A percentile compares a stretch with the other conserved stretches of the same genome.
Conservation (phyloP, 2,329 filamentous ascomycete species). For the Raffaelea arxii region DNA sequence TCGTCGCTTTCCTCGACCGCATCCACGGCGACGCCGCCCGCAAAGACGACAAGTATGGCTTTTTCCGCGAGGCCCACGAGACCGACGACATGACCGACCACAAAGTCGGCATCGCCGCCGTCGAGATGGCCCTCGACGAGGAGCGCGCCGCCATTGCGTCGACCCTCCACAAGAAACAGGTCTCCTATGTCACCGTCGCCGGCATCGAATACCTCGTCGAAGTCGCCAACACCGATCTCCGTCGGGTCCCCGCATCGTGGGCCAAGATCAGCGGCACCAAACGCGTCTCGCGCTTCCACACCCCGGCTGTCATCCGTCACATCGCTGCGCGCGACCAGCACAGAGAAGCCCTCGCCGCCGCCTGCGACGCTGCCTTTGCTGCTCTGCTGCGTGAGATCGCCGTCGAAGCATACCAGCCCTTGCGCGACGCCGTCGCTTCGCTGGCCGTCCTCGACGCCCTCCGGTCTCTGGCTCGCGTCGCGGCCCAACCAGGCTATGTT, state of each 20-base stretch:
- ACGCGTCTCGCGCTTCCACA: constrained; percentile 84
- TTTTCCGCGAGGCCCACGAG: constrained; percentile 81
- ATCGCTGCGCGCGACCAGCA: constrained; percentile 86
- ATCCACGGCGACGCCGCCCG: constrained; percentile 80
- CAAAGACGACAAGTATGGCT: constrained; percentile 84
- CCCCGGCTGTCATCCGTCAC: constrained; percentile 76
- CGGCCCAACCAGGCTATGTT: constrained; percentile 76
- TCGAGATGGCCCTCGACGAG: constrained; percentile 78
- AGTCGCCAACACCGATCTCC: constrained; percentile 72
- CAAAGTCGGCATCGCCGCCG: constrained; percentile 81
- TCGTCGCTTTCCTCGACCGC: constrained; percentile 68
- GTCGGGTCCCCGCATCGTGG: constrained; percentile 89
- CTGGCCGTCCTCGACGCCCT: constrained; percentile 86
- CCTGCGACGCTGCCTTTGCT: constrained; percentile 76
- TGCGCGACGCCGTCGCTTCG: constrained; percentile 79
- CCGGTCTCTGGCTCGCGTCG: constrained; percentile 74
- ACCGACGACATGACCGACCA: constrained; percentile 82
- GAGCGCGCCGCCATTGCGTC: constrained; percentile 64
- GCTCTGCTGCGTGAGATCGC: constrained; percentile 64
- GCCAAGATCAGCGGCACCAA: constrained; percentile 92
- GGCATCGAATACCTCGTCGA: constrained; percentile 95
- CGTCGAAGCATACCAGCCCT: constrained; percentile 74
- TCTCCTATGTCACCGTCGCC: constrained; percentile 67
- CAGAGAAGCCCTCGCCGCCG: constrained; percentile 84
- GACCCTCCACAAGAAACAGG: constrained; percentile 54